These are phyloP conservation scores for Ceratobasidium sp. DNA, from an alignment of 1,284 basidiomycete genomes.

Conservation along the genomic window DNA sequence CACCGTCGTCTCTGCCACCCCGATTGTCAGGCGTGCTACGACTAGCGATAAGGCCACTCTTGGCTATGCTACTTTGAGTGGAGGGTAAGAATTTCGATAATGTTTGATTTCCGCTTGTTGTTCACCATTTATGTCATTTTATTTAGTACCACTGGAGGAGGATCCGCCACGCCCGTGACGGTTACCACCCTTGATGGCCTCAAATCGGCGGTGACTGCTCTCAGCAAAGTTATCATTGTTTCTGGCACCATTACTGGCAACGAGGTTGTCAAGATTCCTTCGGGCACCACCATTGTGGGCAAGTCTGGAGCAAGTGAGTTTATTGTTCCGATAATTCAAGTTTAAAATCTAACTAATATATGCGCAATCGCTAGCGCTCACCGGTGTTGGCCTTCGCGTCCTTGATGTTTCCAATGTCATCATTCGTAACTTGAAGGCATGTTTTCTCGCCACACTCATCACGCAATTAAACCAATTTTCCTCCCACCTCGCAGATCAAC, in stretches of 20 bases:
- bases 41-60: slow-evolving; percentile 18
- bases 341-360: background rate
- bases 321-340: too few relatives aligned
- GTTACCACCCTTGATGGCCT: background rate
- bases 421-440: slow-evolving; percentile 66
- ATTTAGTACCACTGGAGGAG: slow-evolving; percentile 6
- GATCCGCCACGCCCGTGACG: slow-evolving; percentile 2
- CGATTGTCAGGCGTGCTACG: slow-evolving; percentile 9
- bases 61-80: slow-evolving; percentile 18
- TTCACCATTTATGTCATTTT: background rate
- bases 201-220: background rate
- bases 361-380: slow-evolving; percentile 52
- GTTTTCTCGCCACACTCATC: slow-evolving; percentile 36
- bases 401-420: too few relatives aligned
- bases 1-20: background rate
- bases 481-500: slow-evolving; percentile 56
- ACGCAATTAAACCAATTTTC: background rate
- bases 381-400: slow-evolving; percentile 62
- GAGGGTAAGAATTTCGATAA: background rate
- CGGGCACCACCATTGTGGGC: slow-evolving; percentile 61
- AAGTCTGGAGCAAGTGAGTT: slow-evolving; percentile 51
- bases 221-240: background rate
- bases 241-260: slow-evolving; percentile 62
- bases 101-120: background rate
- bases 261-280: slow-evolving; percentile 61